Evolutionary conservation across 1,284 basidiomycete species (phyloP).

Genomic region (Rhizoctonia solani): DNA sequence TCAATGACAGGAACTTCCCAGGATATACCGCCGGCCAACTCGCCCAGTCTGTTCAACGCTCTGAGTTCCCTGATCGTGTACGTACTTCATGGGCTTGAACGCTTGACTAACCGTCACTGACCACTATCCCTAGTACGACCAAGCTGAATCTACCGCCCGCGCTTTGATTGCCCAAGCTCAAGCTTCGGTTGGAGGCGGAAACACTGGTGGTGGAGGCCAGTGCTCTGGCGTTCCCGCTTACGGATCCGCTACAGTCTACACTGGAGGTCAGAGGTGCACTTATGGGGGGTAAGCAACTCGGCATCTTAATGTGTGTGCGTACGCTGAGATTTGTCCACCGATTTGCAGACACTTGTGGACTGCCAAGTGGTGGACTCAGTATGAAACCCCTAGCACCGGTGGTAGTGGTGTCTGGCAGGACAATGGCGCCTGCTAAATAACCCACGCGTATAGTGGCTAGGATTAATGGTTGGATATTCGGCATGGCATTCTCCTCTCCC

Average conservation of each 20-base stretch:
- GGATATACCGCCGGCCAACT: slow-evolving; percentile 23
- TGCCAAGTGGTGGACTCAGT: slow-evolving; percentile 40
- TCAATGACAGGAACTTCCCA: slow-evolving; percentile 9
- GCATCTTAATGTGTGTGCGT: background rate
- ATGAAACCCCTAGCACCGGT: slow-evolving; percentile 38
- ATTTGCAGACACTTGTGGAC: slow-evolving; percentile 21
- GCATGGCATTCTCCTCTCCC: background rate
- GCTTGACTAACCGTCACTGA: background rate
- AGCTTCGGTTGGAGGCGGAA: slow-evolving; percentile 17
- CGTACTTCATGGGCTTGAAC: background rate
- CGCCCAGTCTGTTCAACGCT: slow-evolving; percentile 26
- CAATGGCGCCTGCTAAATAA: slow-evolving; percentile 17
- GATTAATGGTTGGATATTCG: background rate
- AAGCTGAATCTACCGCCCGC: slow-evolving; percentile 22
- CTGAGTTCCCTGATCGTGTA: slow-evolving; percentile 31
- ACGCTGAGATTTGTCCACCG: background rate
- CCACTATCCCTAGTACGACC: slow-evolving; percentile 21
- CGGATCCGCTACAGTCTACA: slow-evolving; percentile 34
- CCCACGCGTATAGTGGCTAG: background rate
- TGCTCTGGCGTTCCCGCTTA: slow-evolving; percentile 35
- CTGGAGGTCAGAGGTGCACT: slow-evolving; percentile 38
- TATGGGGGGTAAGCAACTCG: slow-evolving; percentile 34
- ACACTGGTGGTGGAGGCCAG: slow-evolving; percentile 15
- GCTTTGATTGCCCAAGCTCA: slow-evolving; percentile 4
- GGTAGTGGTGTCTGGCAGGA: slow-evolving; percentile 32